Conservation (phyloP, 108 stramenopile species). For the Schizochytrium sp. region DNA sequence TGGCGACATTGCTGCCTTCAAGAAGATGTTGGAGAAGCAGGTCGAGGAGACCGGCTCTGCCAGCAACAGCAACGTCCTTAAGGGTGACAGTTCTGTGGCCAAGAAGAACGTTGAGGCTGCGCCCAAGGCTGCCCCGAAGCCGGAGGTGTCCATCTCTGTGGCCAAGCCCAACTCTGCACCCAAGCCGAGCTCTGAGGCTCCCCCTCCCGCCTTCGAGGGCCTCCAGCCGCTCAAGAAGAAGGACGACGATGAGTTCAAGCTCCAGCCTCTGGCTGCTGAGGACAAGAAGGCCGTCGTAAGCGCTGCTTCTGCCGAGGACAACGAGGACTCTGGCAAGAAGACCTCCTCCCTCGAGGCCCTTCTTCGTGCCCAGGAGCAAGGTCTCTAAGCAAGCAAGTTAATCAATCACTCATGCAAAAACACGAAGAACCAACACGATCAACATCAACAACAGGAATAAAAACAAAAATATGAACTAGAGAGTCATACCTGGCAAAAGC, state of each 20-base stretch:
- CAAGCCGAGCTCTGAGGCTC: not conserved
- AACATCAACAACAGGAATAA: not conserved
- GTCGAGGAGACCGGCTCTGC: conserved; percentile 53
- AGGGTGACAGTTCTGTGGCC: conserved; percentile 29
- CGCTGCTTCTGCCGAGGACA: not conserved
- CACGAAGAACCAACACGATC: not conserved
- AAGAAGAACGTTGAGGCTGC: not conserved
- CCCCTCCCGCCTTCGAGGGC: conserved; percentile 43
- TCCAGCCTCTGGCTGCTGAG: conserved; percentile 3
- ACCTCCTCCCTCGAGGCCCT: conserved; percentile 30
- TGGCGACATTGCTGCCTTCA: conserved; percentile 95
- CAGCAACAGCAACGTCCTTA: conserved; percentile 8
- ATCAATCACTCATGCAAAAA: no score
- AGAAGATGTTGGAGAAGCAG: conserved; percentile 87
- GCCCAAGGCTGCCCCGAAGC: conserved; percentile 1
- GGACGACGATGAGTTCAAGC: conserved; percentile 21
- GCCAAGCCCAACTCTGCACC: conserved; percentile 40
- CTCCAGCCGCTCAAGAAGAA: conserved; percentile 40
- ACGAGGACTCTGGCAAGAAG: not conserved
- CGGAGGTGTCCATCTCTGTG: conserved; percentile 5
- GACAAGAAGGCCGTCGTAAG: conserved; percentile 9
- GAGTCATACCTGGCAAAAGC: no score
- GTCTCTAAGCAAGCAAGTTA: not conserved
- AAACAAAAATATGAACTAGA: not conserved
- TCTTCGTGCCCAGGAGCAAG: conserved; percentile 37